These are phyloP conservation scores for Astragalus glycyphyllos DNA, from an alignment of 306 rosid species.

Conservation along the genomic window DNA sequence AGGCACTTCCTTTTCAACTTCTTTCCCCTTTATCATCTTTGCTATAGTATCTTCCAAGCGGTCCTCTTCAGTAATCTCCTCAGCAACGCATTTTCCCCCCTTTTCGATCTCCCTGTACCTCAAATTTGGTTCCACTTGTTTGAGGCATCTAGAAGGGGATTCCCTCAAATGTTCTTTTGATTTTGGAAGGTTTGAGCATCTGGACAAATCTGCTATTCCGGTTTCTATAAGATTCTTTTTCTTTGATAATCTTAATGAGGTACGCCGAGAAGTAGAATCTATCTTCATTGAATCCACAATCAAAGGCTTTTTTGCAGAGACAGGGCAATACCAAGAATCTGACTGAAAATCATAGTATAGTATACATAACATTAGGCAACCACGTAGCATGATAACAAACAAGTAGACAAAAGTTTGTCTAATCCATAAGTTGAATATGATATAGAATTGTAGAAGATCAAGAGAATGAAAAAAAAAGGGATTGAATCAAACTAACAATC, in stretches of 20 bases:
- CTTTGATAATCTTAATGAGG: constrained; percentile 32
- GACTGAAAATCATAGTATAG: constrained; percentile 15
- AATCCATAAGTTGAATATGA: not conserved
- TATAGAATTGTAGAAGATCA: not conserved
- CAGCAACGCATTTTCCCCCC: not conserved
- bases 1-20: not conserved
- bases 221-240: not conserved
- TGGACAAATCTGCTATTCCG: not conserved
- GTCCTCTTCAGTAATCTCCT: no score
- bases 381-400: no score
- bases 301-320: not conserved
- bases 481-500: not conserved
- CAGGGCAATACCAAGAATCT: constrained; percentile 23
- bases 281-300: not conserved
- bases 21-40: not conserved
- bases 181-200: not conserved
- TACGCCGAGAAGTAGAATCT: not conserved
- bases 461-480: not conserved
- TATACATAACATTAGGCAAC: no score
- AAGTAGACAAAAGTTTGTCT: not conserved
- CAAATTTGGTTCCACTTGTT: not conserved
- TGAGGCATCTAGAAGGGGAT: constrained; percentile 8
- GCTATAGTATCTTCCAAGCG: no score
- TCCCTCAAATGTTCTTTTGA: not conserved
- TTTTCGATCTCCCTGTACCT: no score